Percentiles rank a stretch among this genome's conserved stretches.
phyloP scores from a whole-genome alignment of 1,139 yeast genomes.

The Candida tropicalis region DNA sequence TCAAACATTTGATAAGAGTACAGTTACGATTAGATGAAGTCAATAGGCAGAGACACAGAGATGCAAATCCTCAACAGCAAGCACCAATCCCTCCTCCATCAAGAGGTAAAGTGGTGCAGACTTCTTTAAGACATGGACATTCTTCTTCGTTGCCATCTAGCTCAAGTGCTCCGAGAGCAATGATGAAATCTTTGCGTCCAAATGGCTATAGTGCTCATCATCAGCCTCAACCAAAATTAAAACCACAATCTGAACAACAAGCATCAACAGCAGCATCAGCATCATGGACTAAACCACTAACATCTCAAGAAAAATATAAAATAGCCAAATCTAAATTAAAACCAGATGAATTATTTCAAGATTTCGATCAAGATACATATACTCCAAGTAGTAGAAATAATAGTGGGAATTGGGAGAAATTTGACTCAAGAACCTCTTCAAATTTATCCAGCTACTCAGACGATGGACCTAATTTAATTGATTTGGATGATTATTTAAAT shows the following conservation, averaged over 20 bases:
- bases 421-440: constrained; percentile 21
- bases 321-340: constrained; percentile 18
- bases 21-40: constrained; percentile 46
- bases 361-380: constrained; percentile 46
- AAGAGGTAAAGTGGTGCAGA: constrained; percentile 27
- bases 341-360: constrained; percentile 37
- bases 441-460: constrained; percentile 15
- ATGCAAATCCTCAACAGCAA: constrained; percentile 9
- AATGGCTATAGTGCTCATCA: constrained; percentile 13
- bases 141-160: constrained; percentile 8
- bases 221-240: constrained; percentile 5
- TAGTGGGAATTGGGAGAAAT: constrained; percentile 32
- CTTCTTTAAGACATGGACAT: constrained; percentile 23
- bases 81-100: constrained; percentile 19
- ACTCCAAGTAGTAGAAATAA: constrained; percentile 5
- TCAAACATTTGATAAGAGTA: constrained; percentile 46
- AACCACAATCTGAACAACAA: constrained; percentile 18
- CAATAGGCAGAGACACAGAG: constrained; percentile 23
- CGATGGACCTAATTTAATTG: constrained; percentile 33
- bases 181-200: constrained; percentile 44
- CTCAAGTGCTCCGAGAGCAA: constrained; percentile 21
- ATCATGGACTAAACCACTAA: constrained; percentile 39
- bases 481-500: constrained; percentile 28
- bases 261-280: constrained; percentile 52
- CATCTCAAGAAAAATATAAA: constrained; percentile 15